phyloP scores from a whole-genome alignment of 1,139 yeast species.

The Saccharomycopsis hybrid region DNA sequence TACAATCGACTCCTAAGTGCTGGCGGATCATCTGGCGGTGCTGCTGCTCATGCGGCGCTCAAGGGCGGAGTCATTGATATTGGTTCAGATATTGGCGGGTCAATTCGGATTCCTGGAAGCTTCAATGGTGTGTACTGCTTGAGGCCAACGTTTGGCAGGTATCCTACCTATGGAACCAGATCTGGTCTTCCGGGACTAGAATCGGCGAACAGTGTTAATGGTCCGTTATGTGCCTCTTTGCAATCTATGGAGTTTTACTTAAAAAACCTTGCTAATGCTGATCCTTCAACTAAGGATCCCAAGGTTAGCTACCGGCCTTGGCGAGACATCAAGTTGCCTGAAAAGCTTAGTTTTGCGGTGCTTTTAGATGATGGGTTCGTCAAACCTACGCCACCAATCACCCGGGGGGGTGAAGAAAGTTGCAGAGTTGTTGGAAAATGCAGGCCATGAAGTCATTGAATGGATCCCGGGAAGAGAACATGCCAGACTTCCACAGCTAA shows the following conservation, averaged over 20 bases:
- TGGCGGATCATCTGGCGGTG: constrained; percentile 64
- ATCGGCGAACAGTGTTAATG: constrained; percentile 34
- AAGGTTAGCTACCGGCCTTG: constrained; percentile 53
- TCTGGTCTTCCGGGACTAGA: constrained; percentile 38
- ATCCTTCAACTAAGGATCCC: constrained; percentile 66
- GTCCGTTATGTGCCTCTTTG: constrained; percentile 52
- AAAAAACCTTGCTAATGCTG: constrained; percentile 40
- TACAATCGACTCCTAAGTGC: constrained; percentile 37
- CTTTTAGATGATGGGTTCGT: constrained; percentile 40
- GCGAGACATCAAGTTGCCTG: constrained; percentile 44
- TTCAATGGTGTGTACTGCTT: constrained; percentile 49
- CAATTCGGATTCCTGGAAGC: constrained; percentile 51
- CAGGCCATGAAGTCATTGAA: constrained; percentile 56
- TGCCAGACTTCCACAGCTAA: constrained; percentile 26
- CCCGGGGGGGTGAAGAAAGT: constrained; percentile 44
- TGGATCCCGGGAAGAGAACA: constrained; percentile 42
- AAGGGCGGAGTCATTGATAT: constrained; percentile 46
- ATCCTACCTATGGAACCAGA: constrained; percentile 53
- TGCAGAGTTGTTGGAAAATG: constrained; percentile 38
- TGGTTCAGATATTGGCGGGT: constrained; percentile 64
- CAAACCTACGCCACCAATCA: constrained; percentile 57
- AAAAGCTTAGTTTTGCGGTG: constrained; percentile 42
- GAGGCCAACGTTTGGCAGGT: constrained; percentile 42
- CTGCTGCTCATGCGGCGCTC: constrained; percentile 48
- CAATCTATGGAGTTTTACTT: constrained; percentile 61